phyloP scores from a whole-genome alignment of 139 green algal genomes.

The Tetradesmus obliquus region DNA sequence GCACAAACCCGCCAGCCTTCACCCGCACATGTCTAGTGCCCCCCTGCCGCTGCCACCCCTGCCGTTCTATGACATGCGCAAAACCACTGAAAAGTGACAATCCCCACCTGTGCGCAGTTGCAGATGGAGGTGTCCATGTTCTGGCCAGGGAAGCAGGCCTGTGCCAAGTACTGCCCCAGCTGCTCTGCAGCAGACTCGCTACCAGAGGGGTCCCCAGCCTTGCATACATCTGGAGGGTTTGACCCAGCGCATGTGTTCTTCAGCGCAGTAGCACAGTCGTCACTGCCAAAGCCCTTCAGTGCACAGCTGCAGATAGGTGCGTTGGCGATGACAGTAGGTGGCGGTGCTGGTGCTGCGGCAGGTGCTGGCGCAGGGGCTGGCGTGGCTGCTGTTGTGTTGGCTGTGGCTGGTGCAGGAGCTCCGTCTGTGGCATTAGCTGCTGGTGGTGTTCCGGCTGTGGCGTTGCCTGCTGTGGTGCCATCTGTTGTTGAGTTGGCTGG shows the following conservation, averaged over 20 bases:
- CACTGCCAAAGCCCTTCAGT: constrained; percentile 30
- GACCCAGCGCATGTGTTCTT: background rate
- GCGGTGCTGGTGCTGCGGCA: background rate
- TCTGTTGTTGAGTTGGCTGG: background rate
- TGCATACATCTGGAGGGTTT: background rate
- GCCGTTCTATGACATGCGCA: background rate
- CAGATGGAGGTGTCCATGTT: constrained; percentile 19
- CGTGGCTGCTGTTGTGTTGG: background rate
- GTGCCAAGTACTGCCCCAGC: constrained; percentile 19
- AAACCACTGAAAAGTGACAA: background rate
- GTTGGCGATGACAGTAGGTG: constrained; percentile 5
- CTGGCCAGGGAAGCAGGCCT: constrained; percentile 40
- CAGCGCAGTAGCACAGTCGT: constrained; percentile 10
- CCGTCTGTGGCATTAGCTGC: background rate
- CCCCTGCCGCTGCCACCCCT: background rate
- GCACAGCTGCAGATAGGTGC: constrained; percentile 45
- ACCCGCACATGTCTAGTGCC: background rate
- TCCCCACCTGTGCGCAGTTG: constrained; percentile 19
- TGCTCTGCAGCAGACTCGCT: constrained; percentile 1
- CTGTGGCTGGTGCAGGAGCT: constrained; percentile 6
- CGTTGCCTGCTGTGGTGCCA: background rate
- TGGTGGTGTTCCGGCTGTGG: background rate
- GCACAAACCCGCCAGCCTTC: too few relatives aligned
- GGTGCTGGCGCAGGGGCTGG: background rate
- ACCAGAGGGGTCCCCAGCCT: background rate